Conservation (phyloP, 163 green algal genomes). For the Chloroidium sp. region DNA sequence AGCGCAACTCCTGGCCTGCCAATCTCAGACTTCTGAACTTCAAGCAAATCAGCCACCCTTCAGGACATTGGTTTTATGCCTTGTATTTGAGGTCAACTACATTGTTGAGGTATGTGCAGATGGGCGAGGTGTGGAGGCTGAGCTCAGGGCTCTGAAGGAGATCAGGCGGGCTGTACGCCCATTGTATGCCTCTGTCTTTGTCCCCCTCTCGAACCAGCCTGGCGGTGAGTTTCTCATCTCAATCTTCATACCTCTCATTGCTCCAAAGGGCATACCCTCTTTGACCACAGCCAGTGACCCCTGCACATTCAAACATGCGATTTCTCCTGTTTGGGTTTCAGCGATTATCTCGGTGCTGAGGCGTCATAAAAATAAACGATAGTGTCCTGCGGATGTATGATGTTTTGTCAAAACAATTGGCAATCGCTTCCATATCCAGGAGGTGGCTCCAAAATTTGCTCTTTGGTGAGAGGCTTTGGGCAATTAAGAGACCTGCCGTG, state of each 20-base stretch:
- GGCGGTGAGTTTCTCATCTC: slow-evolving; percentile 7
- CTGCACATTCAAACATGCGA: not conserved
- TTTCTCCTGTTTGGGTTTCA: not conserved
- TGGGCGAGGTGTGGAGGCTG: not conserved
- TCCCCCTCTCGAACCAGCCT: slow-evolving; percentile 25
- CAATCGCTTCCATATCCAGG: too few species aligned
- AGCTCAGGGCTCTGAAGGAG: slow-evolving; percentile 6
- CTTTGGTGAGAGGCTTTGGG: not conserved
- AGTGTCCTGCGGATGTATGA: too few species aligned
- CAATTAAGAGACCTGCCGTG: not conserved
- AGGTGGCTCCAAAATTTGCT: too few species aligned
- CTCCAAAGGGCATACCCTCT: not conserved
- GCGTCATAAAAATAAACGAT: too few species aligned
- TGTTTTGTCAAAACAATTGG: too few species aligned
- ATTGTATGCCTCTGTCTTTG: slow-evolving; percentile 26
- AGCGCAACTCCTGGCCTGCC: not conserved
- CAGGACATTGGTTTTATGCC: too few species aligned
- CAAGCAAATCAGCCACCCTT: too few species aligned
- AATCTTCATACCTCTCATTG: not conserved
- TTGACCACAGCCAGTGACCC: not conserved
- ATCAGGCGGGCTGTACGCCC: slow-evolving; percentile 17
- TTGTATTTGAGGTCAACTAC: not conserved
- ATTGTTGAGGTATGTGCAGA: not conserved
- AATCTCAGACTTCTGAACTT: not conserved
- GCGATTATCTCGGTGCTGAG: too few species aligned